Percentiles rank a stretch among this genome's conserved stretches.
phyloP scores from a whole-genome alignment of 345 rosid genomes.

The Corchorus capsularis region DNA sequence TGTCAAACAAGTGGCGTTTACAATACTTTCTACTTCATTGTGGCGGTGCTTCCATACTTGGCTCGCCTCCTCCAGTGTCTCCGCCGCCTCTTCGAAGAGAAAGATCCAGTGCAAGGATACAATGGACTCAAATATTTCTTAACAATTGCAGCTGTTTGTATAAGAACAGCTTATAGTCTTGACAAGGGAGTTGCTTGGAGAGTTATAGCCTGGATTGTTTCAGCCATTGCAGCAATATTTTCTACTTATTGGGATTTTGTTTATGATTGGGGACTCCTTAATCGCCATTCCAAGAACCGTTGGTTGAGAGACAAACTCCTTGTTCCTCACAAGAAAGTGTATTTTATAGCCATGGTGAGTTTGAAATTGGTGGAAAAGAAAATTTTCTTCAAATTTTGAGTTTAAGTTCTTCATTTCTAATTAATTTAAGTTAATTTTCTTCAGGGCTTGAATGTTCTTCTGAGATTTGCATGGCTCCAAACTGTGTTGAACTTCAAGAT shows the following conservation, averaged over 20 bases:
- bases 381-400: not conserved
- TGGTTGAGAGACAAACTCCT: constrained; percentile 78
- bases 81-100: constrained; percentile 61
- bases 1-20: constrained; percentile 37
- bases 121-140: constrained; percentile 64
- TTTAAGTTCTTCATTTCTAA: not conserved
- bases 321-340: constrained; percentile 46
- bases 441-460: constrained; percentile 53
- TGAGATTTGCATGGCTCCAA: constrained; percentile 73
- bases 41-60: constrained; percentile 55
- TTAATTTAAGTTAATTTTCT: not conserved
- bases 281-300: constrained; percentile 44
- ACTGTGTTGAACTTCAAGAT: constrained; percentile 46
- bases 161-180: constrained; percentile 57
- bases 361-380: not conserved
- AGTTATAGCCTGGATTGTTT: constrained; percentile 50
- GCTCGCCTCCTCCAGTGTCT: constrained; percentile 44
- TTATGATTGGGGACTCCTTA: constrained; percentile 72
- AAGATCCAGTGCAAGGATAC: constrained; percentile 52
- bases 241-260: constrained; percentile 74
- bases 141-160: constrained; percentile 57
- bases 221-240: constrained; percentile 46
- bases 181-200: constrained; percentile 38
- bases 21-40: constrained; percentile 50
- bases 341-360: constrained; percentile 62